Evolutionary conservation across 208 protist genomes (phyloP).

Genomic region (Wallacemonas rigidus): DNA sequence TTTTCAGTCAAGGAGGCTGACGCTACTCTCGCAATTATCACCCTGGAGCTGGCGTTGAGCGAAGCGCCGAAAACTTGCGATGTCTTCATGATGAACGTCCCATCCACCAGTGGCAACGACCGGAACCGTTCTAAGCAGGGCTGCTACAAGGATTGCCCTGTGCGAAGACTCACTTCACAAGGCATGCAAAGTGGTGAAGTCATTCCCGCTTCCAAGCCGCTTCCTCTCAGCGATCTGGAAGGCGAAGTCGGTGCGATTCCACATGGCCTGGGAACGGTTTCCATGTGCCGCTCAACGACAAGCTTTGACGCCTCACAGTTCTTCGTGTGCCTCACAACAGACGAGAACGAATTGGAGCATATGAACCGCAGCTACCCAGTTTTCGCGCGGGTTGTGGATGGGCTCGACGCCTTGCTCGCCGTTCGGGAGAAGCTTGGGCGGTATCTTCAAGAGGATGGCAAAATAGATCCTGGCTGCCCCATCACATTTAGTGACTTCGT

Average conservation of each 20-base stretch:
- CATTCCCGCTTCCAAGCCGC: slow-evolving; percentile 31
- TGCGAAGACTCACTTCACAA: slow-evolving; percentile 62
- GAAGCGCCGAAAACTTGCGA: slow-evolving; percentile 74
- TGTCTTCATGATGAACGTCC: slow-evolving; percentile 58
- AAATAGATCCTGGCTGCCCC: slow-evolving; percentile 34
- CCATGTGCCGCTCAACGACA: slow-evolving; percentile 57
- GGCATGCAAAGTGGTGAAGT: slow-evolving; percentile 79
- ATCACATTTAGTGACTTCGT: slow-evolving; percentile 13
- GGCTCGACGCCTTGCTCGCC: slow-evolving; percentile 39
- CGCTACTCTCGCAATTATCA: not conserved
- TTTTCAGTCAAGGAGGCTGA: slow-evolving; percentile 11
- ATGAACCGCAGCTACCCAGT: slow-evolving; percentile 70
- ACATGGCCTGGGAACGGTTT: slow-evolving; percentile 60
- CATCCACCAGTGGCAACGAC: slow-evolving; percentile 34
- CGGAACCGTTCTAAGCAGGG: slow-evolving; percentile 56
- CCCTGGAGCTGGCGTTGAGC: slow-evolving; percentile 12
- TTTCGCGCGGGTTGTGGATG: slow-evolving; percentile 71
- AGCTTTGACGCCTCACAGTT: slow-evolving; percentile 73
- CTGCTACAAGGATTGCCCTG: slow-evolving; percentile 57
- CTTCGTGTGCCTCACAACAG: slow-evolving; percentile 81
- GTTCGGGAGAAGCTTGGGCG: slow-evolving; percentile 40
- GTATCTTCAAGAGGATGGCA: slow-evolving; percentile 53
- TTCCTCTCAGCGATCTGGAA: slow-evolving; percentile 59
- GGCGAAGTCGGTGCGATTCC: slow-evolving; percentile 55
- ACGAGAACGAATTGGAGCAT: slow-evolving; percentile 62